These are phyloP conservation scores for Epichloe gansuensis DNA, from an alignment of 2,329 filamentous ascomycete species.

Conservation along the genomic window DNA sequence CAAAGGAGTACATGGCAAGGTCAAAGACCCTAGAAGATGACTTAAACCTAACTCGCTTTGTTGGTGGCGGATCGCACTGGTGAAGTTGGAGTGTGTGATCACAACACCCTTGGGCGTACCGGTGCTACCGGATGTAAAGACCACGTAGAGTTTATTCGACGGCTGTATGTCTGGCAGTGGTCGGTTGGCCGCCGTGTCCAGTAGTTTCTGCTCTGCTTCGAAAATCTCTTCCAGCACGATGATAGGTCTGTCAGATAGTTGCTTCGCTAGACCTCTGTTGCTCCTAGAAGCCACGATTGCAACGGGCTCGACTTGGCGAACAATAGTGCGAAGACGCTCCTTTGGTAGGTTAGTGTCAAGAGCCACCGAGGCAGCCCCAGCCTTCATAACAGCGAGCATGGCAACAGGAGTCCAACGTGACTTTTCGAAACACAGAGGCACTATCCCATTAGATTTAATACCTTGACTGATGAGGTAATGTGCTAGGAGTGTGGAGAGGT, in stretches of 20 bases:
- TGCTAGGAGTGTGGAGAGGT: conserved; percentile 5
- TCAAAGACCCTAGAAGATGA: conserved; percentile 5
- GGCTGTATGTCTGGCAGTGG: not conserved
- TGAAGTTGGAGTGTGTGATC: conserved; percentile 7
- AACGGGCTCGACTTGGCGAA: conserved; percentile 1
- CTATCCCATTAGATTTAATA: conserved; percentile 13
- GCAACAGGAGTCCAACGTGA: conserved; percentile 20
- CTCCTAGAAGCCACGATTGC: not conserved
- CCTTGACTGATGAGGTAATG: conserved; percentile 6
- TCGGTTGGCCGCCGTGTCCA: not conserved
- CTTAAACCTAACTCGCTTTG: not conserved
- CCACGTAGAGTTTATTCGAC: conserved; percentile 1
- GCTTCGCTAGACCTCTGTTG: not conserved
- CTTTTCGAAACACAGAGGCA: conserved; percentile 24
- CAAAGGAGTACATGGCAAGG: conserved; percentile 6
- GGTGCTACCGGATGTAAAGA: conserved; percentile 13
- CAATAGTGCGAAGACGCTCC: conserved; percentile 3
- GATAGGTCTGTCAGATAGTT: not conserved
- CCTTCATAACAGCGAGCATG: conserved; percentile 22
- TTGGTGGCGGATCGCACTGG: conserved; percentile 4
- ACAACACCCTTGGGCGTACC: conserved; percentile 12
- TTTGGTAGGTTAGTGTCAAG: conserved; percentile 7
- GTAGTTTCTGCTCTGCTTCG: no score
- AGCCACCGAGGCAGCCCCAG: conserved; percentile 14
- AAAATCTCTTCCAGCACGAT: not conserved